Base-by-base conservation (phyloP, 202 grass and related monocot species). In the Carex arenaria region DNA sequence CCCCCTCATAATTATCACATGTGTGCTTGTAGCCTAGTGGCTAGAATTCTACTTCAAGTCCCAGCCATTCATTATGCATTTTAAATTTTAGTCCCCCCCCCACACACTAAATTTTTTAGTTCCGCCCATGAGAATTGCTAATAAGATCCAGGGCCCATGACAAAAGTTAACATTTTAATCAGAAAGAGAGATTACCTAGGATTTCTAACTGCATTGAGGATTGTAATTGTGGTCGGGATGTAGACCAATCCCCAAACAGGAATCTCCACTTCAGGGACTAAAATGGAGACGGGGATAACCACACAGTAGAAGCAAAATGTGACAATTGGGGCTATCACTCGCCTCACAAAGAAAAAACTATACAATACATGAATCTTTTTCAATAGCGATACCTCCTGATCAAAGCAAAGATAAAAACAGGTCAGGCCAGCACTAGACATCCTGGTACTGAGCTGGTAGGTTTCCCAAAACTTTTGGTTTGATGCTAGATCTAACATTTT, bases 131-230 rank as follows among this genome's bases (percentile, higher is more conserved):
- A 36, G 23, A 69, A 36, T 70, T 70, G 34, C 36, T 70, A 70
- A 70, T n/a, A 10, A 4, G 36, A 69, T 71, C 36, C 67, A 71
- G 7, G 67, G 38, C 17, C 10, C 18, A 71, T 45, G 18, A 11
- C 2, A 61, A 74, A 85, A 49, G 10, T 13, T 51, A 14, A 64
- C 31, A 67, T 49, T 52, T 36, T 45, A 67, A 85, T 42, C 40
- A 53, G 31, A 71, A 84, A 66, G 11, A 67, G 18, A 57, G 9
- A 77, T 67, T 85, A 97, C 94, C 91, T 63, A 13, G 91, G 94
- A 85, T 91, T 97, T 87, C 91, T 87, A 64, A 90, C 82, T 81
- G 94, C 94, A 65, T 89, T 97, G 83, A 97, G 81, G 72, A 97
- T 61, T 36, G 94, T 97, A 86, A 97, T 97, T 53, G 84, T 65